phyloP scores from a whole-genome alignment of 139 green algal species.

The Chlorella sp. region DNA sequence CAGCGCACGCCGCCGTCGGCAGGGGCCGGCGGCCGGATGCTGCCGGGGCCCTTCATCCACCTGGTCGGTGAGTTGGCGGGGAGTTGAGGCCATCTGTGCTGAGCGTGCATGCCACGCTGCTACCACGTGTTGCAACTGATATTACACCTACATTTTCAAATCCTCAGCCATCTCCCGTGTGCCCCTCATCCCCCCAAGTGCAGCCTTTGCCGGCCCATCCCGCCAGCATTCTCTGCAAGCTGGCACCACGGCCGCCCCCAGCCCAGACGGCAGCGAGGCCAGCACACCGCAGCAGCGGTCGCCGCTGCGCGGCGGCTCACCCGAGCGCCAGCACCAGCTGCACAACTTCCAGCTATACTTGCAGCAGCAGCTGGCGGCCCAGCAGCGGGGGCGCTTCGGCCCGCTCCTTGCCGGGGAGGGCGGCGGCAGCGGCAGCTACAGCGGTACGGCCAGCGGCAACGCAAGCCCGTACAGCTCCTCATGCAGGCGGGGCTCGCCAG shows the following conservation, averaged over 20 bases:
- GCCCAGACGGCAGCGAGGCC: conserved; percentile 3
- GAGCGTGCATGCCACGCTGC: no score
- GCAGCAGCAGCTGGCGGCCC: conserved; percentile 6
- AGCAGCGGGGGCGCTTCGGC: conserved; percentile 14
- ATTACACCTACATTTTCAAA: no score
- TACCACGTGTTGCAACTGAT: no score
- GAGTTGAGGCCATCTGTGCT: neutral
- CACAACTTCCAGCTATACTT: neutral
- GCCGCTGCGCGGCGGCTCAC: neutral
- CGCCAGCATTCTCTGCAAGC: neutral
- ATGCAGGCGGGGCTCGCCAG: no score
- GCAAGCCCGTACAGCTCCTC: no score
- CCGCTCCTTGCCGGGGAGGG: neutral
- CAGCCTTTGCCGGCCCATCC: conserved; percentile 4
- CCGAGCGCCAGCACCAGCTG: conserved; percentile 1
- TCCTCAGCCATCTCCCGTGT: no score
- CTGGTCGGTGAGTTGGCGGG: neutral
- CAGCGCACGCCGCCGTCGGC: no score
- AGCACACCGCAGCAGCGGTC: neutral
- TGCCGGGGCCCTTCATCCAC: conserved; percentile 11
- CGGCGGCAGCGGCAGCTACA: neutral
- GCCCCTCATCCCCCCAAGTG: no score
- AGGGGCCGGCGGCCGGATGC: neutral
- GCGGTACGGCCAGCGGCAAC: no score
- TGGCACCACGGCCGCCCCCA: neutral